Percentiles rank a stretch among this genome's conserved stretches.
phyloP scores from a whole-genome alignment of 1,284 basidiomycete species.

The Moniliella sp. region DNA sequence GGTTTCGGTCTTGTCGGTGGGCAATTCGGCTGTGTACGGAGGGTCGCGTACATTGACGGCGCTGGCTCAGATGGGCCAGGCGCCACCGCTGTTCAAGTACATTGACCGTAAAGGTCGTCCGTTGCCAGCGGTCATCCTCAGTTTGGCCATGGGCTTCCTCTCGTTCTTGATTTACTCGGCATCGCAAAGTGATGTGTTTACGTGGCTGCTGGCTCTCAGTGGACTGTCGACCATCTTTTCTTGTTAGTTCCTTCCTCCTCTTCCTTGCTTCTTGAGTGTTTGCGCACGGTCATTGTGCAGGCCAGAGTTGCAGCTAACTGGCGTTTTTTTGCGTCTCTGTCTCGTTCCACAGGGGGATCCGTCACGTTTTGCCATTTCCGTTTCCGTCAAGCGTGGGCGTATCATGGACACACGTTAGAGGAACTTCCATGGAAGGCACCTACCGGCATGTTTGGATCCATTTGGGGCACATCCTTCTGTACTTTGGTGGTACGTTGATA shows the following conservation, averaged over 20 bases:
- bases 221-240: slow-evolving; percentile 40
- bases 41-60: slow-evolving; percentile 54
- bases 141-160: slow-evolving; percentile 19
- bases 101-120: slow-evolving; percentile 42
- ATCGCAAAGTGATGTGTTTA: slow-evolving; percentile 27
- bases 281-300: too few species aligned
- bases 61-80: slow-evolving; percentile 52
- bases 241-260: too few species aligned
- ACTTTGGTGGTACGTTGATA: too few species aligned
- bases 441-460: slow-evolving; percentile 37
- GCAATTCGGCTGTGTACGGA: slow-evolving; percentile 58
- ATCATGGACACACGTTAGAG: slow-evolving; percentile 37
- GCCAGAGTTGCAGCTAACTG: too few species aligned
- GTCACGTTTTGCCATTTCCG: slow-evolving; percentile 33
- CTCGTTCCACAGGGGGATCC: slow-evolving; percentile 35
- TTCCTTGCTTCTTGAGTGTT: too few species aligned
- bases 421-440: slow-evolving; percentile 39
- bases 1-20: slow-evolving; percentile 64
- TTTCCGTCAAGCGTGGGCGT: slow-evolving; percentile 38
- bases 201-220: slow-evolving; percentile 39
- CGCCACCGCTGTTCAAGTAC: slow-evolving; percentile 48
- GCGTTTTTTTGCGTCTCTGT: too few species aligned
- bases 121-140: slow-evolving; percentile 34
- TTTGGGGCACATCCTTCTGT: slow-evolving; percentile 36
- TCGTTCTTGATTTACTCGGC: slow-evolving; percentile 18